Base-by-base conservation (phyloP, 2,329 filamentous ascomycete species). In the Epicoccum nigrum region DNA sequence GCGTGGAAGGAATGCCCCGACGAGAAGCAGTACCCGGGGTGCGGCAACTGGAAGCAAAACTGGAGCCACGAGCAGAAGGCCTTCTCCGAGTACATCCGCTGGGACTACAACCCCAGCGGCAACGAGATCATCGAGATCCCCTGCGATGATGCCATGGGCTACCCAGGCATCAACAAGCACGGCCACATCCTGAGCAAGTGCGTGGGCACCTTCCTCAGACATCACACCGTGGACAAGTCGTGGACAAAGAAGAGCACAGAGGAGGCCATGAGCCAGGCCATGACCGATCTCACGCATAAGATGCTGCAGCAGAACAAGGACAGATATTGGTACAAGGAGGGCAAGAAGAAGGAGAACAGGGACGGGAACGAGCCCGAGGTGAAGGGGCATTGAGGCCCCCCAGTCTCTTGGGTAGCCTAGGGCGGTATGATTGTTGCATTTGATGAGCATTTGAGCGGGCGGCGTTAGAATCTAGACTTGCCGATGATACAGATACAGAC, bases 41-140 rank as follows among this genome's bases (percentile, higher is more conserved):
- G 71, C 54, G 60, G 44, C 0, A 20, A 42, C 2, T 74, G 69
- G 66, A 65, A 63, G 43, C 27, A 59, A 13, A 41, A 56, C 2
- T 70, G 64, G 64, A 63, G 62, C 31, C 67, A 69, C 30, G 71
- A 73, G 53, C 70, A 74, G 56, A 56, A 58, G 4, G 71, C 70
- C 0, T 71, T 73, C 35, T 61, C 59, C 0, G 68, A 72, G 45
- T 70, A 67, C 35, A 65, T 74, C 6, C 62, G 71, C 3, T 70
- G 71, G 50, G 67, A 70, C 32, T 71, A 67, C 42, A 63, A 64
- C 39, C 60, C 58, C 2, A 39, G 54, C 8, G 53, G 51, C 17
- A 59, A 58, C n/a, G 63, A 65, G 19, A 66, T 69, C 32, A 50
- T 66, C 15, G 65, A 66, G 46, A 64, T 73, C n/a, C 54, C 65